Evolutionary conservation across 208 protist genomes (phyloP).

Genomic region (Acanthamoeba lugdunensis): DNA sequence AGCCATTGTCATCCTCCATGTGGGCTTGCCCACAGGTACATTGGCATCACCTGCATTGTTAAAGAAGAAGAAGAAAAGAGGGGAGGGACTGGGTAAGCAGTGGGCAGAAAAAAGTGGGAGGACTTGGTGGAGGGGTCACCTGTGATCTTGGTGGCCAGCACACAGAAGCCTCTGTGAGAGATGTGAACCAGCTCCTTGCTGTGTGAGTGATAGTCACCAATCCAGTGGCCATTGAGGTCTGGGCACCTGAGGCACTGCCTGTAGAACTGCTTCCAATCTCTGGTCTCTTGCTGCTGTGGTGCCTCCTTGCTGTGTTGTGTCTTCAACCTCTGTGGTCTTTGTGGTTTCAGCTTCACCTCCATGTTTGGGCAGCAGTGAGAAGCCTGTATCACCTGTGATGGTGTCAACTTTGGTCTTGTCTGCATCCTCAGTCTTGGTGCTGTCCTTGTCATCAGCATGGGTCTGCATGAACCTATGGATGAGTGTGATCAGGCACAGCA

Average conservation of each 20-base stretch:
- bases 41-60: constrained; percentile 44
- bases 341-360: background rate
- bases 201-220: constrained; percentile 47
- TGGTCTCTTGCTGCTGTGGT: background rate
- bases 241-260: background rate
- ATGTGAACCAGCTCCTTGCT: constrained; percentile 53
- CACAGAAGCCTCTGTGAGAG: constrained; percentile 8
- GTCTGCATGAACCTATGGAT: background rate
- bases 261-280: constrained; percentile 64
- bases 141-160: constrained; percentile 46
- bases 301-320: background rate
- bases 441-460: background rate
- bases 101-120: background rate
- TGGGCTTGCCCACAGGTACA: constrained; percentile 21
- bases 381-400: background rate
- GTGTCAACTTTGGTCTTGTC: background rate
- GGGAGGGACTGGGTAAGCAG: background rate
- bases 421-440: background rate
- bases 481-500: constrained; percentile 18
- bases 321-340: background rate
- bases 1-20: background rate
- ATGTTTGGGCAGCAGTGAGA: background rate
- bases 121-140: background rate
- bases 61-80: background rate
- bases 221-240: background rate